These are phyloP conservation scores for Colletotrichum sp. DNA, from an alignment of 2,329 filamentous ascomycete genomes.

Conservation along the genomic window DNA sequence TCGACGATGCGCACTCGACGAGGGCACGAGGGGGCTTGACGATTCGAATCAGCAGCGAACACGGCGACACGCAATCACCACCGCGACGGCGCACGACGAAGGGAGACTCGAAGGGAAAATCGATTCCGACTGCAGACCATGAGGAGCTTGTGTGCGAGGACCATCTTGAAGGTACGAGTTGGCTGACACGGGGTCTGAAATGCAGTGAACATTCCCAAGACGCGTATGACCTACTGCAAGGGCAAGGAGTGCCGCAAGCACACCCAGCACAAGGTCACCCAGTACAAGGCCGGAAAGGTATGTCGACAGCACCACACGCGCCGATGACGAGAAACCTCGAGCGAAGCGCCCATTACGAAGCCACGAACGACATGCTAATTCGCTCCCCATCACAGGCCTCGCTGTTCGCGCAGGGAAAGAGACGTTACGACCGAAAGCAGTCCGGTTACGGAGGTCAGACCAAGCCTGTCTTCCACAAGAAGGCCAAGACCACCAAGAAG, in stretches of 20 bases:
- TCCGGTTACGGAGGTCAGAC: conserved; percentile 99
- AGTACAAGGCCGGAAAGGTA: conserved; percentile 96
- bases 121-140: conserved; percentile 9
- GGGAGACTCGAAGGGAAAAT: neutral
- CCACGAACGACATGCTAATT: neutral
- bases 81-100: neutral
- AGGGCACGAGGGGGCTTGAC: neutral
- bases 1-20: conserved; percentile 6
- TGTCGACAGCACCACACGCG: conserved; percentile 20
- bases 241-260: conserved; percentile 92
- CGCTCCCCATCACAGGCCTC: conserved; percentile 66
- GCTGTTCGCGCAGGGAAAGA: conserved; percentile 98
- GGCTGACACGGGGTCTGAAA: conserved; percentile 28
- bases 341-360: neutral
- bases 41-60: neutral
- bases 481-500: conserved; percentile 99
- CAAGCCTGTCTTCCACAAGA: conserved; percentile 99
- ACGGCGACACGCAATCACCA: neutral
- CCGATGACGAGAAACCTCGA: conserved; percentile 8
- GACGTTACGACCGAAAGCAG: conserved; percentile 99
- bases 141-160: neutral
- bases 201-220: conserved; percentile 98
- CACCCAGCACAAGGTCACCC: conserved; percentile 91
- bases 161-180: conserved; percentile 23
- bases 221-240: conserved; percentile 97